Evolutionary conservation across 139 green algal genomes (phyloP).

Genomic region (Eudorina sp.): DNA sequence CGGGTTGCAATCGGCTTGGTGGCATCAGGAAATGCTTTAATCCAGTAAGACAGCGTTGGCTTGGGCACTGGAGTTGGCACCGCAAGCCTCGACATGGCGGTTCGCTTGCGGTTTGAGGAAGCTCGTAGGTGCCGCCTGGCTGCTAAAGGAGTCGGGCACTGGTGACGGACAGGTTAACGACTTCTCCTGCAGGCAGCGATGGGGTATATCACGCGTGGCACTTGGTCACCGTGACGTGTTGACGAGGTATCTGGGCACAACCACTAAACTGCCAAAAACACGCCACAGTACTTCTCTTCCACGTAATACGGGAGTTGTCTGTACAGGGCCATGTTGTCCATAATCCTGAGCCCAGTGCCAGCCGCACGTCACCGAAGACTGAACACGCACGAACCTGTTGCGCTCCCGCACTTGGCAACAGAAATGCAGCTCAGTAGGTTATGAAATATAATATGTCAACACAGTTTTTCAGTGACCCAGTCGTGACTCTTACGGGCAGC

Average conservation of each 20-base stretch:
- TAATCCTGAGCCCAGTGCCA: no score
- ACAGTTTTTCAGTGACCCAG: no score
- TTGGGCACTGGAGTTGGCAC: slow-evolving; percentile 2
- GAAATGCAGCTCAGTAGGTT: no score
- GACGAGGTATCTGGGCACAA: not conserved
- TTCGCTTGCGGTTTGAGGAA: not conserved
- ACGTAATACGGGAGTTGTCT: no score
- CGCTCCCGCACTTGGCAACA: no score
- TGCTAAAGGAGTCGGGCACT: not conserved
- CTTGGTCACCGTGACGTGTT: not conserved
- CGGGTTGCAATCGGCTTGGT: not conserved
- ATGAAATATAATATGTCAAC: no score
- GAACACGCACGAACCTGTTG: no score
- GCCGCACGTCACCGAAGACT: no score
- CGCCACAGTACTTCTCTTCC: no score
- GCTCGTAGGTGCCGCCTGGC: not conserved
- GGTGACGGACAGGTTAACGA: not conserved
- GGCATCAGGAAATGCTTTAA: not conserved
- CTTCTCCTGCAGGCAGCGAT: not conserved
- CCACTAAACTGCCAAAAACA: not conserved
- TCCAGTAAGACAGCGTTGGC: slow-evolving; percentile 22
- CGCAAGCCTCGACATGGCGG: not conserved
- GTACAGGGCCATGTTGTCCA: no score
- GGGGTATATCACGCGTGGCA: not conserved
- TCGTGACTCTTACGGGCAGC: no score